phyloP scores from a whole-genome alignment of 1,139 yeast species.

The Candida mesenterica region DNA sequence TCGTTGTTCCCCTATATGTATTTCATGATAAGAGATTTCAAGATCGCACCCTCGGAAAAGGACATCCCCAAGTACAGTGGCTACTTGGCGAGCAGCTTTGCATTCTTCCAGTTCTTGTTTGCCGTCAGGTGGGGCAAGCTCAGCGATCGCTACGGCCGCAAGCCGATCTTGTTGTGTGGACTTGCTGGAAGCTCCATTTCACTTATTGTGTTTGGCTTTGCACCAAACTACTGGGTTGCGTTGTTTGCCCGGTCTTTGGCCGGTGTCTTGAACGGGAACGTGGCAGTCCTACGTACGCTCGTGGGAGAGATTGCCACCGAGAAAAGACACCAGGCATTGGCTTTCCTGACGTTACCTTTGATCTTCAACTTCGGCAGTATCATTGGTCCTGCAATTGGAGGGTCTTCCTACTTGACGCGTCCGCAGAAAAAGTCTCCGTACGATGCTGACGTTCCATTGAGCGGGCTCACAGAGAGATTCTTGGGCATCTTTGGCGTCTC shows the following conservation, averaged over 20 bases:
- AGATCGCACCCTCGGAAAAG: conserved; percentile 32
- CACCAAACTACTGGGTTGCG: conserved; percentile 34
- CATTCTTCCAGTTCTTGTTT: conserved; percentile 36
- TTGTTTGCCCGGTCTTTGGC: conserved; percentile 31
- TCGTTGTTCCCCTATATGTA: conserved; percentile 41
- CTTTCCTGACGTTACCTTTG: conserved; percentile 35
- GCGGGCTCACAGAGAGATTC: not conserved
- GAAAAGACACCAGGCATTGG: conserved; percentile 36
- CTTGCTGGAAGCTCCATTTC: conserved; percentile 32
- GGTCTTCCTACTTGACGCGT: conserved; percentile 40
- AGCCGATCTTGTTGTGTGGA: conserved; percentile 31
- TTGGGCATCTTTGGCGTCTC: not conserved
- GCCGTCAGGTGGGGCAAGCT: conserved; percentile 39
- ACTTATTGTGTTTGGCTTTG: conserved; percentile 33
- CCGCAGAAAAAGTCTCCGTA: conserved; percentile 17
- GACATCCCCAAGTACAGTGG: conserved; percentile 39
- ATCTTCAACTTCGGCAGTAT: conserved; percentile 33
- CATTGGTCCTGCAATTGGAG: conserved; percentile 50
- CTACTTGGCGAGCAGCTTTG: conserved; percentile 37
- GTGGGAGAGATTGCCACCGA: conserved; percentile 40
- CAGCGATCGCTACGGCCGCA: conserved; percentile 34
- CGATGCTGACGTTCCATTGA: not conserved
- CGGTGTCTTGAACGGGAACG: conserved; percentile 37
- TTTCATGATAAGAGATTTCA: conserved; percentile 40
- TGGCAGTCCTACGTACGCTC: conserved; percentile 38